Conservation (phyloP, 1,284 basidiomycete genomes). For the Moniliophthora roreri region DNA sequence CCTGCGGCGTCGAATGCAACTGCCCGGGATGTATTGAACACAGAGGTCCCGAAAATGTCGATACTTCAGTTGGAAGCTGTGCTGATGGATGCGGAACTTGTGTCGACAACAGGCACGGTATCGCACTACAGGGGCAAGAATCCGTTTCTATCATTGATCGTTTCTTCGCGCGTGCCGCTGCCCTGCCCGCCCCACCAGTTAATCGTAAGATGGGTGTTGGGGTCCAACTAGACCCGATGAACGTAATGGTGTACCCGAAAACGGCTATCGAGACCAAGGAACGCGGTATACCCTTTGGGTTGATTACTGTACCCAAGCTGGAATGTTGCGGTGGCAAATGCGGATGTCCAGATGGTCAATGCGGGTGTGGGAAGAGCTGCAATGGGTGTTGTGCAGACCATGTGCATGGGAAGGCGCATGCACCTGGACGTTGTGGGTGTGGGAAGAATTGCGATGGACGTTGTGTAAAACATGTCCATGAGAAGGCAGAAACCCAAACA, state of each 20-base stretch:
- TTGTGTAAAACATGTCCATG: no score
- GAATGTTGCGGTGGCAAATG: constrained; percentile 66
- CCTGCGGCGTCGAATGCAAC: constrained; percentile 66
- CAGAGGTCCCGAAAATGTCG: constrained; percentile 48
- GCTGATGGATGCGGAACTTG: constrained; percentile 66
- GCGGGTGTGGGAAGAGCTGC: constrained; percentile 52
- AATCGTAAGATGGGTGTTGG: constrained; percentile 38
- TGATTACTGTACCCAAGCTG: constrained; percentile 60
- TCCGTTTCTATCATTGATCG: constrained; percentile 45
- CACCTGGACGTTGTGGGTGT: no score
- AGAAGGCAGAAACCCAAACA: constrained; percentile 7
- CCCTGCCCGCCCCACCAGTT: constrained; percentile 53
- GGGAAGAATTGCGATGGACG: no score
- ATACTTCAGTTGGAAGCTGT: constrained; percentile 48
- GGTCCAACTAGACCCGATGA: constrained; percentile 45
- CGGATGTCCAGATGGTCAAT: constrained; percentile 48
- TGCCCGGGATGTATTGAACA: constrained; percentile 75
- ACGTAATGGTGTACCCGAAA: constrained; percentile 45
- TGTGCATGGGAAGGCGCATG: constrained; percentile 13
- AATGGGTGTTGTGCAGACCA: constrained; percentile 46
- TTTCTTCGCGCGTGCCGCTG: constrained; percentile 64
- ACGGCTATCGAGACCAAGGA: constrained; percentile 35
- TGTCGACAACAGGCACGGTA: constrained; percentile 48
- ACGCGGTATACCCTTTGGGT: constrained; percentile 42
- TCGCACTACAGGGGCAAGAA: constrained; percentile 37